Evolutionary conservation across 768 basidiomycete genomes (phyloP).

Genomic region (Mycena crocata): DNA sequence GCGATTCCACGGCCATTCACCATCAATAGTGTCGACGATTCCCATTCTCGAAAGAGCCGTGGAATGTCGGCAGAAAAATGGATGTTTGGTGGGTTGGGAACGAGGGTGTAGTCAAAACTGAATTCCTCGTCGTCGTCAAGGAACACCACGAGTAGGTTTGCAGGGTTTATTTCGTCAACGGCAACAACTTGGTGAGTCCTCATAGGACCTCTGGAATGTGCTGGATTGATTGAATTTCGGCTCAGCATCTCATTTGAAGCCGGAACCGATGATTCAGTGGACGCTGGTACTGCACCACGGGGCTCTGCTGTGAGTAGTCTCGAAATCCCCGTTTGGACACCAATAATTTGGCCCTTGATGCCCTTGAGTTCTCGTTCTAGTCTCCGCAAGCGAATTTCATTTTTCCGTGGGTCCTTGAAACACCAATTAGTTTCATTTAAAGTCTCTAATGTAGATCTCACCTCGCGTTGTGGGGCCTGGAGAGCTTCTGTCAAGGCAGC

Average conservation of each 20-base stretch:
- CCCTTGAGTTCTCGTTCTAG: neutral
- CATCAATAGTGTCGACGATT: neutral
- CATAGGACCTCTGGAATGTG: neutral
- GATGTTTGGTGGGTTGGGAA: conserved; percentile 6
- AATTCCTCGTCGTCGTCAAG: neutral
- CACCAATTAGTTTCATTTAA: neutral
- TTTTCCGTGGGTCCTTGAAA: neutral
- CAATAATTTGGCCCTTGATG: neutral
- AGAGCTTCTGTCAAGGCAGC: neutral
- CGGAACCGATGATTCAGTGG: no score
- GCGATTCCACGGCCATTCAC: neutral
- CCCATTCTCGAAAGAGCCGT: neutral
- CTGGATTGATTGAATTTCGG: neutral
- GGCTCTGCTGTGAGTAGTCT: neutral
- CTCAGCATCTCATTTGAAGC: neutral
- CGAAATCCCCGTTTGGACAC: neutral
- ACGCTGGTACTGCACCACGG: no score
- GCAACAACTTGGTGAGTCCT: neutral
- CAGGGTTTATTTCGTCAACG: neutral
- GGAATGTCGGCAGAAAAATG: neutral
- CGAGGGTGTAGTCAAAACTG: neutral
- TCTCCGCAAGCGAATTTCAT: neutral
- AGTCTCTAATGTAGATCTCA: neutral
- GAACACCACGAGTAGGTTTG: neutral
- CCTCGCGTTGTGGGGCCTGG: neutral